Base-by-base conservation (phyloP, 2,329 filamentous ascomycete species). In the Talaromyces atroroseus region DNA sequence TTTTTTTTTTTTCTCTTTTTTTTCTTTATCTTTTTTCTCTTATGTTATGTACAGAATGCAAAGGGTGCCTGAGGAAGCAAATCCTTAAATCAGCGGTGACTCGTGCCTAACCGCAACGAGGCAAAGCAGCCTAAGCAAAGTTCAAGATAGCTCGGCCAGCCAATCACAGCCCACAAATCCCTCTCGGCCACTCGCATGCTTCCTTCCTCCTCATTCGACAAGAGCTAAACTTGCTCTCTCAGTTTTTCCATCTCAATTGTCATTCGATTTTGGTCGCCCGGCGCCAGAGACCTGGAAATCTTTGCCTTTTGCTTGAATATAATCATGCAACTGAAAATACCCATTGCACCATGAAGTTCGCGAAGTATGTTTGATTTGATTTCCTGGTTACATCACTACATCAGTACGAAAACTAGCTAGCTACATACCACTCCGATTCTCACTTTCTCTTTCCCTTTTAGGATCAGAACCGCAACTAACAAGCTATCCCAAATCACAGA, bases 301-400 rank as follows among this genome's bases (percentile, higher is more conserved):
- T n/a, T 40, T 20, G 11, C 1, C 2, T 18, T 40, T 38, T 24
- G 38, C 32, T 16, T 16, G 2, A 10, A 29, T n/a, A 21, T 52
- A 49, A 57, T 18, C 46, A 38, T 53, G 46, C 46, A 10, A 29
- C 29, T 58, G 51, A n/a, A 54, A 38, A 46, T 46, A 36, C 2
- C 21, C 5, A 34, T 14, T 42, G 6, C 56, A 44, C 45, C 32
- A 84, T 84, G 82, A 84, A 84, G 71, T 84, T 84, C 66, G 81
- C 81, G 69, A 84, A 84, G 82, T 83, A 68, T 56, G 73, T 69
- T 45, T 49, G 24, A 18, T 69, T 45, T 49, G 24, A 18, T 11
- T 23, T 11, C 32, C 29, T 46, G 29, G 40, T 49, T 40, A 34
- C 49, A 21, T 42, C 50, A 5, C 44, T 26, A 26, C 3, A 4